Conservation (phyloP, 352 stramenopile species). For the Aphanomyces invadans region DNA sequence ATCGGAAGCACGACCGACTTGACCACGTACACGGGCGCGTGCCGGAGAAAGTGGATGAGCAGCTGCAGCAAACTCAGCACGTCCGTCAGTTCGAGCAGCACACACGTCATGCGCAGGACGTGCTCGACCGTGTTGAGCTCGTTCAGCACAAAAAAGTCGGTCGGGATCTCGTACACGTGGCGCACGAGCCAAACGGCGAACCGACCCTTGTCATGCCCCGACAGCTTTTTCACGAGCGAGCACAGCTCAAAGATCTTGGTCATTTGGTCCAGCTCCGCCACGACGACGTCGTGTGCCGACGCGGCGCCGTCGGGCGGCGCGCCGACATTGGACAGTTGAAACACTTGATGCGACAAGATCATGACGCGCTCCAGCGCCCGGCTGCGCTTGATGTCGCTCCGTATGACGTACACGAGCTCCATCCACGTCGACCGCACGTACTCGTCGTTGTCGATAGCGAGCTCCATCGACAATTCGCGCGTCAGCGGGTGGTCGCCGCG, state of each 20-base stretch:
- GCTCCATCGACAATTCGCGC: conserved; percentile 57
- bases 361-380: conserved; percentile 78
- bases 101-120: conserved; percentile 66
- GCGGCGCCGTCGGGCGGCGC: neutral
- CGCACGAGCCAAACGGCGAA: conserved; percentile 75
- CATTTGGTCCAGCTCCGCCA: conserved; percentile 13
- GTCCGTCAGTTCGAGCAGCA: conserved; percentile 76
- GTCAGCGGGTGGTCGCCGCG: conserved; percentile 58
- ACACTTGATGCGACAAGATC: conserved; percentile 74
- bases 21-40: conserved; percentile 63
- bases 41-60: conserved; percentile 67
- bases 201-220: conserved; percentile 74
- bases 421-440: conserved; percentile 35
- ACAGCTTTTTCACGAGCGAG: conserved; percentile 81
- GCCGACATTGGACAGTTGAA: conserved; percentile 27
- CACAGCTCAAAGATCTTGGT: conserved; percentile 75
- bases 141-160: conserved; percentile 73
- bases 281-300: neutral
- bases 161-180: conserved; percentile 59
- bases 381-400: conserved; percentile 58
- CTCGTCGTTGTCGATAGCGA: conserved; percentile 23
- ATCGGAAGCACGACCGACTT: conserved; percentile 78
- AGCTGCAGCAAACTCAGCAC: conserved; percentile 73
- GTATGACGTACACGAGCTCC: conserved; percentile 72
- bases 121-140: conserved; percentile 79